phyloP scores from a whole-genome alignment of 2,329 filamentous ascomycete species.

The Clonostachys byssicola region DNA sequence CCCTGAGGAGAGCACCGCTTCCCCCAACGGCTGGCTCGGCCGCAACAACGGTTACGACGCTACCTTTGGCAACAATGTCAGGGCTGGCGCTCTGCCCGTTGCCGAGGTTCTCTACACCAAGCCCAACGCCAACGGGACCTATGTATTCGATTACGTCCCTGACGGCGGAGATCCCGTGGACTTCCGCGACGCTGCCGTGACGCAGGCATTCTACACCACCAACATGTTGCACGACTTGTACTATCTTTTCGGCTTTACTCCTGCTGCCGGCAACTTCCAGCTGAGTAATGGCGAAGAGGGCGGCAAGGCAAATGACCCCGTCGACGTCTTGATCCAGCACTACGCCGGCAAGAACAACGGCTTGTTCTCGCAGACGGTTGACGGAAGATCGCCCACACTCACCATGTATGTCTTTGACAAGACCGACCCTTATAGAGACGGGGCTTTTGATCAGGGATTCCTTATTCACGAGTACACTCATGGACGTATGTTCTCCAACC shows the following conservation, averaged over 20 bases:
- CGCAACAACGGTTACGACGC: too few species aligned
- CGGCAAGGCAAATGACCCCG: conserved; percentile 39
- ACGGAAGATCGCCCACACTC: neutral
- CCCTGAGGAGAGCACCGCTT: neutral
- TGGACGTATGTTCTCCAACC: conserved; percentile 22
- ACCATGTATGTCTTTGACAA: conserved; percentile 47
- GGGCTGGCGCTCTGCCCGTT: neutral
- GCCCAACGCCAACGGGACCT: too few species aligned
- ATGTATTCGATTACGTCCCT: conserved; percentile 14
- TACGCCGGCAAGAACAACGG: conserved; percentile 36
- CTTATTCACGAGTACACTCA: conserved; percentile 49
- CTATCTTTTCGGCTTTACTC: conserved; percentile 47
- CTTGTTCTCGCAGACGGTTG: conserved; percentile 31
- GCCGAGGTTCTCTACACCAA: too few species aligned
- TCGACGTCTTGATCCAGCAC: conserved; percentile 46
- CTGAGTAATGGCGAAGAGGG: conserved; percentile 43
- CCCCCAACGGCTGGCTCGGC: neutral
- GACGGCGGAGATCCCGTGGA: conserved; percentile 18
- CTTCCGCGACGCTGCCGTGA: conserved; percentile 44
- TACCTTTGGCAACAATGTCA: conserved; percentile 1
- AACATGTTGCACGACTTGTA: conserved; percentile 52
- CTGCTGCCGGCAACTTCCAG: conserved; percentile 50
- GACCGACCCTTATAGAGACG: conserved; percentile 38
- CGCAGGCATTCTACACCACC: conserved; percentile 51
- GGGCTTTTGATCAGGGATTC: conserved; percentile 47